A percentile compares a stretch with the other conserved stretches of the same genome.
phyloP scores from a whole-genome alignment of 352 stramenopile species.

The Pythium rishiriense region DNA sequence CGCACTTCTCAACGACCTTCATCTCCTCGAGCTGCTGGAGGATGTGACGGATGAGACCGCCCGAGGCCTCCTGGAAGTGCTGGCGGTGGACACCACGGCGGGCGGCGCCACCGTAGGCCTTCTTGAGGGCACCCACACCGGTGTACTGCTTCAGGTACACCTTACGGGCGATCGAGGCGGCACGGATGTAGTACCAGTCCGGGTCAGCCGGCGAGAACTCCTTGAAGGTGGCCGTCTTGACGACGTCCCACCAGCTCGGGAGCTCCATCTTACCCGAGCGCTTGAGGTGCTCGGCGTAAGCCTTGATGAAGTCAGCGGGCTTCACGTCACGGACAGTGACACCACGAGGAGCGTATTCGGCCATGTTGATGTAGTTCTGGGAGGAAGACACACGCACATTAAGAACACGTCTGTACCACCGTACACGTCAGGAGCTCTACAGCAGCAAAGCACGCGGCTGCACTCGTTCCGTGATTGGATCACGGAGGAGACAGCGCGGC shows the following conservation, averaged over 20 bases:
- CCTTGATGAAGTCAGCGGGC: constrained; percentile 97
- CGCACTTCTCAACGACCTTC: too few relatives aligned
- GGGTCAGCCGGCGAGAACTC: constrained; percentile 96
- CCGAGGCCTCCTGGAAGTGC: constrained; percentile 95
- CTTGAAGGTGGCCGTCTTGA: constrained; percentile 98
- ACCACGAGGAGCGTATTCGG: constrained; percentile 84
- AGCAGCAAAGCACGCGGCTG: constrained; percentile 10
- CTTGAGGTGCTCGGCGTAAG: constrained; percentile 99
- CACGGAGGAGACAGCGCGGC: background rate
- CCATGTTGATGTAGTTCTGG: constrained; percentile 69
- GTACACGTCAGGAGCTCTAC: constrained; percentile 46
- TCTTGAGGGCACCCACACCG: constrained; percentile 96
- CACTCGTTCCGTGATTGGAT: background rate
- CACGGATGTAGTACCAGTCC: constrained; percentile 99
- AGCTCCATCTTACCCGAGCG: constrained; percentile 99
- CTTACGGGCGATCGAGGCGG: constrained; percentile 97
- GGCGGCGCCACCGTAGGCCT: constrained; percentile 96
- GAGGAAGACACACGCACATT: constrained; percentile 43
- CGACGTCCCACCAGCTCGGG: constrained; percentile 96
- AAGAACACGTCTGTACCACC: constrained; percentile 93
- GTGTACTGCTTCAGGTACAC: constrained; percentile 98
- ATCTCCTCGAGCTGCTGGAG: constrained; percentile 98
- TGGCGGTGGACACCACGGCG: constrained; percentile 93
- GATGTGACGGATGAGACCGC: constrained; percentile 97
- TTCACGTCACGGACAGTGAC: constrained; percentile 98